Base-by-base conservation (phyloP, 2,329 filamentous ascomycete genomes). In the Escovopsis weberi region DNA sequence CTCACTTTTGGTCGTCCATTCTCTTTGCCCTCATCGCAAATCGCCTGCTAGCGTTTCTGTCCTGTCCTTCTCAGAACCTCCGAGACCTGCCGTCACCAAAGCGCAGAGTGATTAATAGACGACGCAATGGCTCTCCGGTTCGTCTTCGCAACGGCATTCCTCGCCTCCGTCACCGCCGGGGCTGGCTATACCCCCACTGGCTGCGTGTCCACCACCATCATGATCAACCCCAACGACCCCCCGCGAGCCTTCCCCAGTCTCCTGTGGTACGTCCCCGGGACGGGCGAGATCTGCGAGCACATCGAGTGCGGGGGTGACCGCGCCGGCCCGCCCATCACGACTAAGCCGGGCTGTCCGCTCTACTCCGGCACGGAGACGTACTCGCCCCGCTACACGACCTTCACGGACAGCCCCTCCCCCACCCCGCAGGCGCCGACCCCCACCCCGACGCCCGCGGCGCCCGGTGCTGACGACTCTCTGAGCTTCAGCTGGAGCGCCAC, bases 301-400 rank as follows among this genome's bases (percentile, higher is more conserved):
- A 67, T 78, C 50, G 78, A 82, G 68, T 82, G 79, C 59, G 78
- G 79, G 45, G 79, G 79, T 49, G 79, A 78, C 43, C 68, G 72
- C 38, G 79, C 77, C 8, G n/a, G n/a, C 6, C 75, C 78, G 3
- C 72, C 75, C 46, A 81, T 76, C 64, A 75, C 71, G 12, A 70
- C 67, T 26, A 70, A 77, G 19, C 78, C 78, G 1, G 78, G 78
- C 2, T 83, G 79, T 53, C 53, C 59, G 2, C 52, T 43, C 4
- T 80, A 80, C 63, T 51, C 55, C 2, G 76, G 75, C 48, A 75
- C 73, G 26, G 70, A 61, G 12, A 70, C 67, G 11, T 73, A 75
- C 57, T 64, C 64, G 43, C 70, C 73, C 8, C 61, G 55, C 37
- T 78, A 63, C 58, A 58, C 77, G 39, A 51, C 64, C 39, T 48